Base-by-base conservation (phyloP, 768 basidiomycete species). In the Pleurotus giganteus region DNA sequence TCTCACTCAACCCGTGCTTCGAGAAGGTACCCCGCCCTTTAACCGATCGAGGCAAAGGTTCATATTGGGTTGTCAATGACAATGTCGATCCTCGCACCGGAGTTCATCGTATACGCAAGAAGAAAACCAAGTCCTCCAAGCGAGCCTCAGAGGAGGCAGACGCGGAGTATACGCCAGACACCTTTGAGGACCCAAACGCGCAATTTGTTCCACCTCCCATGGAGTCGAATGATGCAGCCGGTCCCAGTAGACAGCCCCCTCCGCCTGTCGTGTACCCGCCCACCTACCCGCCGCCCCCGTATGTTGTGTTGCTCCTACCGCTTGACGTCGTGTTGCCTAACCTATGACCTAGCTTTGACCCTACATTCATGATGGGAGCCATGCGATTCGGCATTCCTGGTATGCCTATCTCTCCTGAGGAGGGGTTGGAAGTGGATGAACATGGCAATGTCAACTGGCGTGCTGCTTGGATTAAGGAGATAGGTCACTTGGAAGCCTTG, bases 1-100 rank as follows among this genome's bases (percentile, higher is more conserved):
- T 94, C 23, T 94, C 91, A 4, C 77, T 94, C 57, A 94, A 94
- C 61, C 91, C 91, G 49, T 94, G 90, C 65, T 94, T 94, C 63
- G 89, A 92, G 71, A 94, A 94, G 70, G 88, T 93, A 4, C 86
- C 91, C 2, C 88, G 91, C n/a, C 91, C 91, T 11, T 81, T 94
- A 60, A 94, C 91, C 4, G 91, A 94, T 63, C 85, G 91, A 49
- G 91, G 91, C 50, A 94, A 94, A 64, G 91, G 91, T 19, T 92
- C 89, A 0, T 94, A 93, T 65, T 94, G 91, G 91, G 92, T 90
- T 0, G 91, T 94, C 58, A 91, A 93, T 63, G 90, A 93, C 63
- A 88, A 89, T 62, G 89, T 93, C 41, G 90, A 93, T 63, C 90
- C 90, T 46, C 88, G 90, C 36, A 92, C 91, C 2, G 91, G 91